Base-by-base conservation (phyloP, 805 yeast genomes). In the Starmerella sirachaensis region DNA sequence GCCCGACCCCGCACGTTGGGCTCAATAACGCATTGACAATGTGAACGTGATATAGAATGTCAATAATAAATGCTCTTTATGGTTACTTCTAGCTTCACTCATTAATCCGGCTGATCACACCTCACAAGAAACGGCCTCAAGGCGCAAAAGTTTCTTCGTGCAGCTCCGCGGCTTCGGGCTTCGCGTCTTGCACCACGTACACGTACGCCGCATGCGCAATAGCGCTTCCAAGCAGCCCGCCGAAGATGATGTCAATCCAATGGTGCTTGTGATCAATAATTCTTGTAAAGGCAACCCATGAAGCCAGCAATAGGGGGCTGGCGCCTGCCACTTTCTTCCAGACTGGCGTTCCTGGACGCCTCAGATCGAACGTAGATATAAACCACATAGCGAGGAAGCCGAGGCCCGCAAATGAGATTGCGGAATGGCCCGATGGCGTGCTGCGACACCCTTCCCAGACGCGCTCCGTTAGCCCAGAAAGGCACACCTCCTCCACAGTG, bases 191-290 rank as follows among this genome's bases (percentile, higher is more conserved):
- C 11, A 45, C 40, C 9, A 28, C 33, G 25, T 36, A 29, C 47
- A 66, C 56, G 48, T 76, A 77, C 18, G 71, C 61, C 67, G 72
- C 66, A 57, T 60, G 62, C 0, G 86, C 88, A 23, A 78, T 59
- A 2, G 62, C 41, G 4, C 61, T 45, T 1, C 98, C 98, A 3
- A 88, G 53, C 1, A 64, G 13, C 20, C 79, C 64, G 3, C 98
- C 98, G 12, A 78, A 52, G 1, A 79, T 49, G 1, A 91, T 78
- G 58, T 88, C 98, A 13, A 81, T 64, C 54, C 82, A 84, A 59
- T 88, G 97, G 54, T 88, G 98, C 56, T 96, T 69, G 60, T 86
- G 86, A 59, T 88, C 98, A 51, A 80, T 78, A 1, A 94, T 82
- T 51, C 98, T 70, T 27, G 91, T 74, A 31, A 82, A 58, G 0